These are phyloP conservation scores for sunflower (Helianthus annuus) DNA, from an alignment of 129 eudicot species.

Conservation along the genomic window HanXRQr2.0-SUNRISE NC_035433.2:87260997-87261496, in stretches of 20 bases:
- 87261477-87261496: constrained; percentile 55
- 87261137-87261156: constrained; percentile 55
- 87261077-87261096: not conserved
- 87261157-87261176: constrained; percentile 45
- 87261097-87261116: constrained; percentile 52
- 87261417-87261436: constrained; percentile 55
- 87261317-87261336: constrained; percentile 60
- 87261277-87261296: constrained; percentile 73
- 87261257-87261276: constrained; percentile 60
- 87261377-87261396: constrained; percentile 44
- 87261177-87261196: constrained; percentile 45
- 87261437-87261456: constrained; percentile 60
- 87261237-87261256: constrained; percentile 66
- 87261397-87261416: constrained; percentile 69
- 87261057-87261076: constrained; percentile 40
- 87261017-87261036: constrained; percentile 32
- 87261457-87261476: constrained; percentile 47
- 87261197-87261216: constrained; percentile 72
- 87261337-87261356: constrained; percentile 64
- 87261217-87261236: constrained; percentile 55
- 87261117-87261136: constrained; percentile 69
- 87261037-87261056: constrained; percentile 47
- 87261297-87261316: constrained; percentile 51
- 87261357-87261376: constrained; percentile 77
- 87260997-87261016: constrained; percentile 34